Evolutionary conservation across 1,284 basidiomycete species (phyloP), one percentile per base, ranked within the genome.

Genomic region (Trichosporon faecale): DNA sequence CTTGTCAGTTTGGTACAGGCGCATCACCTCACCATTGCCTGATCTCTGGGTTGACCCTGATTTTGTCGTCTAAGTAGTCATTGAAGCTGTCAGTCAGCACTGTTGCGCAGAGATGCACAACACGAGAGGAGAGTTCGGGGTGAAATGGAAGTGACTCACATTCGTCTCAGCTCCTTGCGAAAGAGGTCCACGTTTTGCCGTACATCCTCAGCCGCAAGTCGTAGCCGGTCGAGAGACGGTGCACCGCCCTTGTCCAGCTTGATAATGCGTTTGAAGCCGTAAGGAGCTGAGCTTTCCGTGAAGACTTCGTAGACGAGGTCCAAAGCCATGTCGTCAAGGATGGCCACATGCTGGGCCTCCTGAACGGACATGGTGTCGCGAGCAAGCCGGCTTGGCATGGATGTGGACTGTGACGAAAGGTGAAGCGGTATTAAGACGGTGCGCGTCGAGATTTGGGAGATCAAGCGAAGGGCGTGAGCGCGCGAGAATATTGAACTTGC

Each of bases 271-370:
- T 66, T 35, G 66, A 66, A 66, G 18, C 49, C 7, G 25, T 66
- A 66, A 6, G 66, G 66, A 12, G 66, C 49, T 3, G 31, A 33
- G 21, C 33, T 23, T 16, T 33, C 49, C 5, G 40, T 61, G 35
- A 25, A 49, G 44, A 68, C 25, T 21, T 64, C 61, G 61, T 64
- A 61, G 4, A 68, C 60, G n/a, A 49, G 40, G 14, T 68, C 67
- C 11, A 68, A 5, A n/a, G 40, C 40, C n/a, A 68, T 63, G 61
- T 68, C 67, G 60, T 68, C 67, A 12, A 68, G 60, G 37, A 64
- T 46, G 60, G 29, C 60, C 35, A 68, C 67, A 46, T 64, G 40
- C 1, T 61, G 67, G 27, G 60, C 67, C 67, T 68, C 67, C 21
- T 44, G 55, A 5, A 61, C 60, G 18, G 60, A 31, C 40, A 68